Evolutionary conservation across 192 early-diverging fungal genomes (phyloP), one percentile per base, ranked within the genome.

Genomic region (Umbelopsis sp.): DNA sequence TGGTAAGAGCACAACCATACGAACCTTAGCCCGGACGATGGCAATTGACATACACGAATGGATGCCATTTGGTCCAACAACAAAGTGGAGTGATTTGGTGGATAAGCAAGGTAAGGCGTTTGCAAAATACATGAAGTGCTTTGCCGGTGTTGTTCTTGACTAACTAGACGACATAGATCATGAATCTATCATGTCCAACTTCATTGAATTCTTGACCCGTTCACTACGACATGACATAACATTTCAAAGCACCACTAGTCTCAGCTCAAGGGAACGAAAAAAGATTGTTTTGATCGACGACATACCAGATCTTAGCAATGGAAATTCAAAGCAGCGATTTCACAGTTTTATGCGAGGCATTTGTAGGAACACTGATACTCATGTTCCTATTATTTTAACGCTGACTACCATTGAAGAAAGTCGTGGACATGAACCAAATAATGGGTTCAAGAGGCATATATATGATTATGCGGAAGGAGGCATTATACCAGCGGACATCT

Each of bases 211-310:
- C n/a, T 62, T 62, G 14, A 62, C 56, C 14, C 56, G 56, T 14
- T 62, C 56, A 17, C 34, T 62, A 17, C 56, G 56, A 12, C 56
- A 62, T 62, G 56, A 62, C 31, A 29, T 14, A 32, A 32, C 56
- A 4, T 16, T 62, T 4, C 56, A 34, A 10, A 36, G 12, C 5
- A 62, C 29, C 2, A 62, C 56, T 14, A 36, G 20, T 31, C 3
- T 34, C 34, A 1, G 3, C 17, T 0, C 26, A 62, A 20, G 11
- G 11, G 10, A 38, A 45, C 36, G 65, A 41, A 32, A 36, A 7
- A 71, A 71, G 41, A 36, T 71, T 9, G 14, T 71, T 25, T 45
- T 71, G 21, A 53, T 71, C 2, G 69, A 71, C n/a, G 69, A 71
- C 36, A 36, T 71, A 2, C 69, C 69, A n/a, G 69, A 71, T 34